phyloP scores from a whole-genome alignment of 202 grass and related monocot genomes.

The Digitaria exilis region DNA sequence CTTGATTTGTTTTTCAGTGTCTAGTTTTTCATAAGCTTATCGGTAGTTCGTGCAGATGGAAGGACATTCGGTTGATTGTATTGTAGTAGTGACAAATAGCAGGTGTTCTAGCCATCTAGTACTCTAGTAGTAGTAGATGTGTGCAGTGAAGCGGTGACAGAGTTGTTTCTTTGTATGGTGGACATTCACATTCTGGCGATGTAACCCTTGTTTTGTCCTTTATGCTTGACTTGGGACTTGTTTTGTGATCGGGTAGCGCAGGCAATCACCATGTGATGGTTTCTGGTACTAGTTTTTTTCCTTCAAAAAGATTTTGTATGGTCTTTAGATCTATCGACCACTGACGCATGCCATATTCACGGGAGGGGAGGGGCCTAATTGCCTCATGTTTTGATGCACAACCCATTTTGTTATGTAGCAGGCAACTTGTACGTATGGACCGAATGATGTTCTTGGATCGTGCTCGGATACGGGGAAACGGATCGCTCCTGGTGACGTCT shows the following conservation, averaged over 20 bases:
- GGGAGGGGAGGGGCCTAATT: no score
- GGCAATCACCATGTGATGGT: background rate
- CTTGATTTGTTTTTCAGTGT: background rate
- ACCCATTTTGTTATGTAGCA: slow-evolving; percentile 17
- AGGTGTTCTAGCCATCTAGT: slow-evolving; percentile 4
- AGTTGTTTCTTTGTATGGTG: slow-evolving; percentile 17
- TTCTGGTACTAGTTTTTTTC: background rate
- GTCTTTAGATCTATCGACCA: background rate
- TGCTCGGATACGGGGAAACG: background rate
- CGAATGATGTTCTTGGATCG: background rate
- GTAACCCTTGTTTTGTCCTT: slow-evolving; percentile 27
- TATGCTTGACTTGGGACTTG: background rate
- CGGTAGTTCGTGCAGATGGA: slow-evolving; percentile 29
- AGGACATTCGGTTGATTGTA: slow-evolving; percentile 20
- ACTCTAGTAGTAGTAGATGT: no score
- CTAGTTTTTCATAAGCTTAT: background rate
- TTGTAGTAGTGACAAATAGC: background rate
- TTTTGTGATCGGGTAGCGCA: background rate
- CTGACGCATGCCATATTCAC: slow-evolving; percentile 32
- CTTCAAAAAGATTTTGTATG: no score
- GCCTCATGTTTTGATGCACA: background rate
- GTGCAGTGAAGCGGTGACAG: background rate
- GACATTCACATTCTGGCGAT: background rate
- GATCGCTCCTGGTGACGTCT: no score
- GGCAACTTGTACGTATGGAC: slow-evolving; percentile 28